These are phyloP conservation scores for Rosa multiflora DNA, from an alignment of 306 rosid species.

Conservation along the genomic window DNA sequence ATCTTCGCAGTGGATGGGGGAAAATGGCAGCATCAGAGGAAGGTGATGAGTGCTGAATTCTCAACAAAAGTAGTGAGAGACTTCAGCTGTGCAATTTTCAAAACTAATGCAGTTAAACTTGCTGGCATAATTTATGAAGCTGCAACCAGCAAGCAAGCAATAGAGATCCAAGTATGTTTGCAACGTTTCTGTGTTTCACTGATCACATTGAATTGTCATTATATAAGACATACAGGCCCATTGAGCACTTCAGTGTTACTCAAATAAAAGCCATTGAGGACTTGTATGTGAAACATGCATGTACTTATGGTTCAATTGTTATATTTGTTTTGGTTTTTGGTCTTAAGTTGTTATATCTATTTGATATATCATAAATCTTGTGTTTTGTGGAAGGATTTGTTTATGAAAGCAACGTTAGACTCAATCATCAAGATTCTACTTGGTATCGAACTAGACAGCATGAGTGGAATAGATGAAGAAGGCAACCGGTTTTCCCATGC, in stretches of 20 bases:
- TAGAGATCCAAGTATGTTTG: conserved; percentile 24
- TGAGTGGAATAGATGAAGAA: conserved; percentile 16
- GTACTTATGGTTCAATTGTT: too few relatives aligned
- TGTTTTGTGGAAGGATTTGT: conserved; percentile 15
- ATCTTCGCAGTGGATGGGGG: conserved; percentile 15
- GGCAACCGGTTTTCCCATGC: conserved; percentile 21
- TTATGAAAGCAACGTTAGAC: conserved; percentile 18
- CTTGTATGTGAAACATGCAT: too few relatives aligned
- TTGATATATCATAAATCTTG: background rate
- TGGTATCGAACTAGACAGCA: conserved; percentile 20
- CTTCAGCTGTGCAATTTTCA: conserved; percentile 12
- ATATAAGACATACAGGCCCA: too few relatives aligned
- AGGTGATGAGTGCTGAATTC: conserved; percentile 6
- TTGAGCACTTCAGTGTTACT: too few relatives aligned
- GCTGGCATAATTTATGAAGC: conserved; percentile 6
- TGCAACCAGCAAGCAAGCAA: conserved; percentile 1
- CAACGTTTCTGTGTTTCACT: background rate
- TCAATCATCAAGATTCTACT: conserved; percentile 20
- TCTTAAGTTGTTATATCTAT: background rate
- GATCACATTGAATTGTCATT: background rate
- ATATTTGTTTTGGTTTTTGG: too few relatives aligned
- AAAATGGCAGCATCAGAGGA: conserved; percentile 27
- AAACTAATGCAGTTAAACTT: conserved; percentile 24
- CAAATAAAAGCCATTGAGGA: background rate
- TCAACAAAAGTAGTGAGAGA: conserved; percentile 19